A percentile compares a stretch with the other conserved stretches of the same genome.
Conservation (phyloP, 495 filamentous ascomycete genomes). For the Lichina pygmaea region DNA sequence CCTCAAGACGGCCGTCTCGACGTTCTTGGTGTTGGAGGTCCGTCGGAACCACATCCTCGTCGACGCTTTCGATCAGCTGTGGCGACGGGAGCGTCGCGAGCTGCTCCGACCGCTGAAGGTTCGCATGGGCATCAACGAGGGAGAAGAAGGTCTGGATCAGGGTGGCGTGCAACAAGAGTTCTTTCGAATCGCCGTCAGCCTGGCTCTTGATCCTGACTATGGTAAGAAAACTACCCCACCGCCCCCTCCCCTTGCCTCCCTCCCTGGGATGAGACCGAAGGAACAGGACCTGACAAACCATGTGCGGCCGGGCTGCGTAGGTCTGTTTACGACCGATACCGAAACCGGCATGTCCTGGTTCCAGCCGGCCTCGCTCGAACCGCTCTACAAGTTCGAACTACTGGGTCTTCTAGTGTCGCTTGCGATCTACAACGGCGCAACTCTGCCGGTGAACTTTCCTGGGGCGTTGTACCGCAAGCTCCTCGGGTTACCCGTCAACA, state of each 20-base stretch:
- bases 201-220: constrained; percentile 49
- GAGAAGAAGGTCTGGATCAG: constrained; percentile 77
- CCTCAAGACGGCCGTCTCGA: constrained; percentile 33
- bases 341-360: constrained; percentile 66
- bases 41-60: constrained; percentile 38
- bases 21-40: constrained; percentile 54
- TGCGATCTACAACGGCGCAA: constrained; percentile 85
- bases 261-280: too few species aligned
- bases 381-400: constrained; percentile 72
- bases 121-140: constrained; percentile 47
- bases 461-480: constrained; percentile 60
- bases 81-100: constrained; percentile 60
- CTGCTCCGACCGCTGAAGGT: constrained; percentile 70
- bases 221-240: constrained; percentile 20
- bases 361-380: constrained; percentile 49
- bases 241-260: background rate
- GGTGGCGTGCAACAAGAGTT: constrained; percentile 92
- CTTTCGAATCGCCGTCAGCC: constrained; percentile 54
- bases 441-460: constrained; percentile 70
- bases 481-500: constrained; percentile 31
- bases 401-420: constrained; percentile 66
- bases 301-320: constrained; percentile 3
- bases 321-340: constrained; percentile 44
- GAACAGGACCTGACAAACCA: too few species aligned
- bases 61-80: constrained; percentile 71